Evolutionary conservation across 495 filamentous ascomycete species (phyloP).

Genomic region (Copromyces sp.): DNA sequence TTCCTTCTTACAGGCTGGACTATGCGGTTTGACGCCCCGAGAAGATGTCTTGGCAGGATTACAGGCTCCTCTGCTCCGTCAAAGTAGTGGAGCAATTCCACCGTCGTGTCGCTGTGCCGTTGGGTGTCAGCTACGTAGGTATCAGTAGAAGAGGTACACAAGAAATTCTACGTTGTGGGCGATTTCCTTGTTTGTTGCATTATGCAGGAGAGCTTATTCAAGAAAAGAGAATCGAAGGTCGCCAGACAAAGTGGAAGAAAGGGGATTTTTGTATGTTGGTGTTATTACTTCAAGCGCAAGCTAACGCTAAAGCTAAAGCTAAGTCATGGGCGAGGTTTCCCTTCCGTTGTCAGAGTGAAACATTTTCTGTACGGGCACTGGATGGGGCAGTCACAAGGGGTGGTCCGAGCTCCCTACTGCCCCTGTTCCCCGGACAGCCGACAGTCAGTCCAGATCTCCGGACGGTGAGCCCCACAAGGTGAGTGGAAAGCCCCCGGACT

Average conservation of each 20-base stretch:
- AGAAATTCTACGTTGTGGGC: background rate
- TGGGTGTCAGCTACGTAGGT: background rate
- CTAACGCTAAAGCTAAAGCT: no score
- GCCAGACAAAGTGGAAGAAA: background rate
- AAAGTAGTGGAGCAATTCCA: background rate
- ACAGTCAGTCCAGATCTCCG: background rate
- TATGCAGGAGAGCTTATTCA: background rate
- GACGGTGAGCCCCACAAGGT: background rate
- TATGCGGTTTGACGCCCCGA: background rate
- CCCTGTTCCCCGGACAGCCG: background rate
- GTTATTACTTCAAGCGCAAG: background rate
- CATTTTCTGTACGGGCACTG: background rate
- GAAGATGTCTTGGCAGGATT: background rate
- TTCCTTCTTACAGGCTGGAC: background rate
- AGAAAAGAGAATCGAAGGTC: background rate
- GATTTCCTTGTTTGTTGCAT: background rate
- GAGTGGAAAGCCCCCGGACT: background rate
- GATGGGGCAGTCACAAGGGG: background rate
- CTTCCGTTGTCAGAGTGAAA: background rate
- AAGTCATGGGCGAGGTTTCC: background rate
- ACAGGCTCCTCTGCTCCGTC: background rate
- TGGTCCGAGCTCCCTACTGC: background rate
- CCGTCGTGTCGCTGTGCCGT: background rate
- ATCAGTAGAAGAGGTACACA: background rate
- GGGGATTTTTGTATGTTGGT: background rate